These are phyloP conservation scores for Amoebophrya sp. DNA, from an alignment of 169 alveolate species.

Conservation along the genomic window DNA sequence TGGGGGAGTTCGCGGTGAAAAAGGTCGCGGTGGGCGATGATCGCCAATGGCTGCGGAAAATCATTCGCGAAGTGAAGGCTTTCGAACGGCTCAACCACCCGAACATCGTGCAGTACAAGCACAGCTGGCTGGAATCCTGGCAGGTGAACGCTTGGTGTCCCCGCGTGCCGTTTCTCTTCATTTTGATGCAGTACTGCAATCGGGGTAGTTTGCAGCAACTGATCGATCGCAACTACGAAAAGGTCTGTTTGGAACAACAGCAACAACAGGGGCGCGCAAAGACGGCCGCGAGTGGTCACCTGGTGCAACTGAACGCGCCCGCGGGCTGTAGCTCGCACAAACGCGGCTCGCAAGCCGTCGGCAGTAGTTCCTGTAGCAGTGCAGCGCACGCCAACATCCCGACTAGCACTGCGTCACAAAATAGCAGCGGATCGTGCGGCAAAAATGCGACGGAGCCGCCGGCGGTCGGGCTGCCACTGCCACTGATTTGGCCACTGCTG, in stretches of 20 bases:
- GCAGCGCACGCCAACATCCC: too few species aligned
- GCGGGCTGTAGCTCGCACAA: too few species aligned
- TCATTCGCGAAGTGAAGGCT: constrained; percentile 35
- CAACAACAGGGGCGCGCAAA: too few species aligned
- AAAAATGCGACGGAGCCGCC: too few species aligned
- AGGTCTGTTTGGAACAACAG: too few species aligned
- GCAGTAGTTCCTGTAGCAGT: too few species aligned
- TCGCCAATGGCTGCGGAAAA: constrained; percentile 56
- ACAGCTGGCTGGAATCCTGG: constrained; percentile 60
- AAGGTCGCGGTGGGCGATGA: constrained; percentile 51
- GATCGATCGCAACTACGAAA: not conserved
- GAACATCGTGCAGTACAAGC: constrained; percentile 60
- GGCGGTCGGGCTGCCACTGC: not conserved
- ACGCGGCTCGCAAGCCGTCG: too few species aligned
- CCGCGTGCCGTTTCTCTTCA: not conserved
- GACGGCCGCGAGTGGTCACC: too few species aligned
- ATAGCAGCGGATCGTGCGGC: too few species aligned
- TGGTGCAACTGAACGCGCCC: too few species aligned
- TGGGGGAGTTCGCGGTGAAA: constrained; percentile 52
- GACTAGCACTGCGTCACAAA: too few species aligned
- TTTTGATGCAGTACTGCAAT: not conserved
- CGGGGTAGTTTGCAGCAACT: not conserved
- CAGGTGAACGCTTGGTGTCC: not conserved
- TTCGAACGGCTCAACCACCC: not conserved
- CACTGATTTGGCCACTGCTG: not conserved